Evolutionary conservation across 164 flowering plant genomes (phyloP), one percentile per base, ranked within the genome.

Genomic region (Liriodendron chinense): DNA sequence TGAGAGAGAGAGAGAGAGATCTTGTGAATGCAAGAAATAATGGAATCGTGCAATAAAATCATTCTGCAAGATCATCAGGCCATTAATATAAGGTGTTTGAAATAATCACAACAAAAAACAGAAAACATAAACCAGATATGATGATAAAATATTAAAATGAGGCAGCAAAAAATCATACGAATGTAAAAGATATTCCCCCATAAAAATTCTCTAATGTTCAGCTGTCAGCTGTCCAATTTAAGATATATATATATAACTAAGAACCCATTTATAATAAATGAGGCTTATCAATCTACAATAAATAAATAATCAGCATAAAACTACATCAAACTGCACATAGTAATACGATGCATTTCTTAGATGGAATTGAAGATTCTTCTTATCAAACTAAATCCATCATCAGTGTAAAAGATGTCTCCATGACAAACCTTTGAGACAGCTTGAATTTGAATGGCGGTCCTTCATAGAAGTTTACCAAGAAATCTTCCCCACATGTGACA

Each of bases 401-500:
- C 62, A 28, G 23, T n/a, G 12, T 34, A 34, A 34, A 47, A 7
- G 3, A 73, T 43, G 47, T 59, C 47, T 48, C n/a, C 24, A 22
- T 9, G 22, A 69, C 79, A 70, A 80, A 94, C 99, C 99, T 92
- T 78, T 84, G 91, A 72, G 99, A 96, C 22, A 75, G 83, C 91
- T 96, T 96, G 86, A 96, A 96, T 80, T 86, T 96, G 81, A 96
- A 96, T n/a, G 99, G 99, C 7, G 98, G 98, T 14, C 99, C 98
- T 86, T 96, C 99, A 76, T 96, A 96, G 74, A 92, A 94, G 74
- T 96, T 96, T 72, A 92, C 97, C 86, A 94, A 78, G 77, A 90
- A 96, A 81, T 96, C 99, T 82, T 96, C 99, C 23, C 98, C 99
- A 80, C 99, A 96, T 2, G 98, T 91, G 22, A 86, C 97, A 74